Conservation (phyloP, 257 asterid genomes). For the Parsonsia alboflavescens region DNA sequence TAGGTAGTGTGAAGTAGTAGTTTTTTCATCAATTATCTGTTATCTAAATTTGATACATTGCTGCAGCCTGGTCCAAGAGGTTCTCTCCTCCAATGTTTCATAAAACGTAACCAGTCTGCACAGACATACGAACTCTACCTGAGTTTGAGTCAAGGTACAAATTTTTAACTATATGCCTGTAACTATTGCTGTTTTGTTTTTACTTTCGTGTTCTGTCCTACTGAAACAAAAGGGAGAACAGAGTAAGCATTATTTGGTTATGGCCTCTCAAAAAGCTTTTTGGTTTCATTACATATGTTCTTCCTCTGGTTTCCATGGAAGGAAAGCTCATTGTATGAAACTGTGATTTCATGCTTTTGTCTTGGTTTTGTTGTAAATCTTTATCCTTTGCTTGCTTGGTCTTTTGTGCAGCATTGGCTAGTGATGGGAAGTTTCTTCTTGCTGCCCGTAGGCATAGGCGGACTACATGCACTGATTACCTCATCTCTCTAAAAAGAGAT, state of each 20-base stretch:
- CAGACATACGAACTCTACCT: conserved; percentile 67
- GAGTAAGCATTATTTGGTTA: not conserved
- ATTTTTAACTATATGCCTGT: conserved; percentile 4
- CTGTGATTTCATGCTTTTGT: not conserved
- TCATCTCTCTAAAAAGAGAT: conserved; percentile 62
- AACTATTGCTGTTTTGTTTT: not conserved
- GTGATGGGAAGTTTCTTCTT: conserved; percentile 91
- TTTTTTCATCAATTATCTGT: conserved; percentile 2
- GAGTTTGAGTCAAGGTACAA: conserved; percentile 69
- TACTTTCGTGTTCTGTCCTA: not conserved
- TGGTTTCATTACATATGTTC: not conserved
- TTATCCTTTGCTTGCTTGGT: conserved; percentile 19
- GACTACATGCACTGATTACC: conserved; percentile 76
- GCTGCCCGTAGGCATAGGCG: conserved; percentile 83
- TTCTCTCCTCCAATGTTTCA: conserved; percentile 68
- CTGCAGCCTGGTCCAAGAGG: conserved; percentile 98
- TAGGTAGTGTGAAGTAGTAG: not conserved
- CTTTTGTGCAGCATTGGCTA: conserved; percentile 64
- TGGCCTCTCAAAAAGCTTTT: not conserved
- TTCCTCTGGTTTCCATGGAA: not conserved
- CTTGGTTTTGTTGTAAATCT: not conserved
- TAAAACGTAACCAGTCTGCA: conserved; percentile 64
- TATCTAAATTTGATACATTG: conserved; percentile 7
- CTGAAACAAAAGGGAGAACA: not conserved
- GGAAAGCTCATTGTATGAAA: not conserved